Percentiles rank a stretch among this genome's conserved stretches.
Conservation (phyloP, 768 basidiomycete species). For the Boletus bicolor region DNA sequence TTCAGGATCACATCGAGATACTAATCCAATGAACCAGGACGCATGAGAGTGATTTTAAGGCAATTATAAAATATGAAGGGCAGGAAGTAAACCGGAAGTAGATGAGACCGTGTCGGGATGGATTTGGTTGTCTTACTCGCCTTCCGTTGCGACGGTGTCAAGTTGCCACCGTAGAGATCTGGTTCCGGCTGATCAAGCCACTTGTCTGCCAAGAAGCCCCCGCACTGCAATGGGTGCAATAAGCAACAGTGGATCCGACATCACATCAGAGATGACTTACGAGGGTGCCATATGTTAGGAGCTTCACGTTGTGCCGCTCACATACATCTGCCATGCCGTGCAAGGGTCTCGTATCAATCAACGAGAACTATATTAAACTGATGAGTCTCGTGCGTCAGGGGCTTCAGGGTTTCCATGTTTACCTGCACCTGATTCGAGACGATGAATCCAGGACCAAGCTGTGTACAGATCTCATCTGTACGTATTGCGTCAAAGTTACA, state of each 20-base stretch:
- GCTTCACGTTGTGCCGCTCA: slow-evolving; percentile 64
- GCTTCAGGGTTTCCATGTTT: slow-evolving; percentile 7
- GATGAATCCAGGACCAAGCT: slow-evolving; percentile 64
- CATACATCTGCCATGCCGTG: slow-evolving; percentile 79
- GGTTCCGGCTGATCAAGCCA: slow-evolving; percentile 71
- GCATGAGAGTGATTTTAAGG: background rate
- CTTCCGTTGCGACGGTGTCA: slow-evolving; percentile 85
- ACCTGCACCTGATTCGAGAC: slow-evolving; percentile 87
- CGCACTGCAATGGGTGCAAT: slow-evolving; percentile 51
- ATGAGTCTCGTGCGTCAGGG: slow-evolving; percentile 10
- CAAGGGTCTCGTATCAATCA: slow-evolving; percentile 75
- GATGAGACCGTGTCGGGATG: background rate
- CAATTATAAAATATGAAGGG: background rate
- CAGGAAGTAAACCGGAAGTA: background rate
- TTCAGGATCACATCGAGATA: slow-evolving; percentile 81
- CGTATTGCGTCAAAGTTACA: slow-evolving; percentile 78
- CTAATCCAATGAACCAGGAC: slow-evolving; percentile 36
- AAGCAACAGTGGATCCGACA: background rate
- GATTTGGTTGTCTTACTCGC: slow-evolving; percentile 33
- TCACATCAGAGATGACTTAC: slow-evolving; percentile 38
- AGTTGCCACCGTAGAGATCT: slow-evolving; percentile 59
- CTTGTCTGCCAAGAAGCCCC: slow-evolving; percentile 75
- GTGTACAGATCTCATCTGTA: slow-evolving; percentile 78
- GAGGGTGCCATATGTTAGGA: slow-evolving; percentile 79
- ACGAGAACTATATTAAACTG: slow-evolving; percentile 55